Percentiles rank a stretch among this genome's conserved stretches.
These are phyloP conservation scores for Boletellus sp. DNA, from an alignment of 768 basidiomycete species.

Conservation along the genomic window DNA sequence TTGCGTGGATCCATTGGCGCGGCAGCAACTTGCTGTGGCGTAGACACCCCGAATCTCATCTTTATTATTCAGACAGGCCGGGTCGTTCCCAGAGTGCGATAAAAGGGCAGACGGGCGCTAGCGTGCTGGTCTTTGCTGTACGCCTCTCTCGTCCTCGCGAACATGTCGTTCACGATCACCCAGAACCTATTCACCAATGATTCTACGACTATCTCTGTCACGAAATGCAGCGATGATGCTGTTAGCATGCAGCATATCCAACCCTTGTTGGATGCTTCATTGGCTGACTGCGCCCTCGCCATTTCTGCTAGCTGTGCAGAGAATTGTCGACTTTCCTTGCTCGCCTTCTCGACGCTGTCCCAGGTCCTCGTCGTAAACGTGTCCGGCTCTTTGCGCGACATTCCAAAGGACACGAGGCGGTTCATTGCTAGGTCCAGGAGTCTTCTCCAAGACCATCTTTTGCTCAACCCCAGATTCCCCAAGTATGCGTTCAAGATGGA, in stretches of 20 bases:
- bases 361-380: slow-evolving; percentile 36
- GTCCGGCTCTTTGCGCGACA: slow-evolving; percentile 9
- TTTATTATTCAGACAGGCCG: not conserved
- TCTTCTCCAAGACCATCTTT: slow-evolving; percentile 31
- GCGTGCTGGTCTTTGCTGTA: not conserved
- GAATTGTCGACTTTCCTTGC: slow-evolving; percentile 30
- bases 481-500: slow-evolving; percentile 49
- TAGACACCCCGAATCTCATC: not conserved
- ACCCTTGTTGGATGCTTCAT: slow-evolving; percentile 28
- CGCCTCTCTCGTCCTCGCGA: not conserved
- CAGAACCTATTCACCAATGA: slow-evolving; percentile 35
- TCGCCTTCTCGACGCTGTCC: slow-evolving; percentile 40
- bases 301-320: slow-evolving; percentile 42
- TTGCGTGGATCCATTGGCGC: not conserved
- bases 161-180: slow-evolving; percentile 22
- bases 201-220: slow-evolving; percentile 27
- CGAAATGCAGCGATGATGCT: slow-evolving; percentile 23
- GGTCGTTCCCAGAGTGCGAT: not conserved
- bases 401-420: not conserved
- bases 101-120: slow-evolving; percentile 2
- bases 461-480: slow-evolving; percentile 24
- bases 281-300: slow-evolving; percentile 30
- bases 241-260: slow-evolving; percentile 24
- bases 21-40: slow-evolving; percentile 10
- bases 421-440: slow-evolving; percentile 9